These are phyloP conservation scores for Durusdinium trenchii DNA, from an alignment of 73 alveolate species.

Conservation along the genomic window DNA sequence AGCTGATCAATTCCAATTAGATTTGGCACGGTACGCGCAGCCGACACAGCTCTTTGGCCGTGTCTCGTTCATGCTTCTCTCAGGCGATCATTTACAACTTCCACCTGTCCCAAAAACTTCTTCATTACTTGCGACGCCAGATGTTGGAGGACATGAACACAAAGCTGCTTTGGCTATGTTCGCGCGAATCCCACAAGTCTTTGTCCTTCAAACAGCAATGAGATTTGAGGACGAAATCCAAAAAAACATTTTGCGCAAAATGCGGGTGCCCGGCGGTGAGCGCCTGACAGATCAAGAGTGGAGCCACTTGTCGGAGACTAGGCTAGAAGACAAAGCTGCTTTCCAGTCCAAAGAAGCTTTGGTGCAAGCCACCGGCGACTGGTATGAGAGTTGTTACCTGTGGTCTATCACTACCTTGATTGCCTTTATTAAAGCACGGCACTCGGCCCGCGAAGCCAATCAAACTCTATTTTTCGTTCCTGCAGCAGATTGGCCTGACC, in stretches of 20 bases:
- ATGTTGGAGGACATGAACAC: background rate
- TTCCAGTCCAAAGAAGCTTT: background rate
- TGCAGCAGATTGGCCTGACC: slow-evolving; percentile 12
- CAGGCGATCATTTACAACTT: slow-evolving; percentile 32
- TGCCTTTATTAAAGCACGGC: background rate
- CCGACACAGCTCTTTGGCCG: background rate
- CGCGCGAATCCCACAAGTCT: background rate
- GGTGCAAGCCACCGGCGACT: background rate
- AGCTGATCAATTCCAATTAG: background rate
- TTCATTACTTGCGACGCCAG: background rate
- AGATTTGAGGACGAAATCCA: background rate
- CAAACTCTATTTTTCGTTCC: background rate
- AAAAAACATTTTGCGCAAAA: background rate
- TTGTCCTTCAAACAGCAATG: slow-evolving; percentile 26
- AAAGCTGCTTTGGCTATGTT: slow-evolving; percentile 18
- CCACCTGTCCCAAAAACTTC: slow-evolving; percentile 21
- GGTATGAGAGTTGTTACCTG: background rate
- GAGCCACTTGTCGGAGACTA: background rate
- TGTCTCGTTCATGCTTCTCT: background rate
- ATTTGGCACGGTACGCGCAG: background rate
- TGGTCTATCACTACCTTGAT: background rate
- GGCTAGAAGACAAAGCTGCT: background rate
- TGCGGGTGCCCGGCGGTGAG: slow-evolving; percentile 15
- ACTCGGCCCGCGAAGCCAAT: background rate
- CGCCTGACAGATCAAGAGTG: background rate